phyloP scores from a whole-genome alignment of 805 yeast species.

The Sugiyamaella floridensis region DNA sequence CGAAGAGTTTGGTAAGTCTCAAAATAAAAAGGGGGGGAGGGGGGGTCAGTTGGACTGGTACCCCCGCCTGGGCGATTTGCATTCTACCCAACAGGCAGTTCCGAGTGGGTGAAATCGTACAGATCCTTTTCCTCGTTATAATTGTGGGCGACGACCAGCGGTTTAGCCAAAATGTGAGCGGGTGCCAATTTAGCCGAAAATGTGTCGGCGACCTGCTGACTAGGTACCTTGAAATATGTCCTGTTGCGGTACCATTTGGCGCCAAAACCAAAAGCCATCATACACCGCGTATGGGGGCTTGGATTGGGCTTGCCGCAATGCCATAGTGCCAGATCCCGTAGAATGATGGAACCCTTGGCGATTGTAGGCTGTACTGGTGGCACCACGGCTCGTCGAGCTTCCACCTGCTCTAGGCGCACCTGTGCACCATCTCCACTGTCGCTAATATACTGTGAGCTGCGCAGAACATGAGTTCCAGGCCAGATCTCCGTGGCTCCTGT shows the following conservation, averaged over 20 bases:
- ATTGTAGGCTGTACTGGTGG: slow-evolving; percentile 17
- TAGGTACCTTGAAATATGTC: slow-evolving; percentile 9
- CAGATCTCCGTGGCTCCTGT: slow-evolving; percentile 19
- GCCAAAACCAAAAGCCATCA: slow-evolving; percentile 15
- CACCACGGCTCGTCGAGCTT: slow-evolving; percentile 6
- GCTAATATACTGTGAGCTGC: slow-evolving; percentile 3
- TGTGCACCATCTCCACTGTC: slow-evolving; percentile 2
- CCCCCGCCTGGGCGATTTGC: no score
- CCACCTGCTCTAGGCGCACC: slow-evolving; percentile 10
- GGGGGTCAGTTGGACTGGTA: no score
- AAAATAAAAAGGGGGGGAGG: no score
- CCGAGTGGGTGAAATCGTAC: slow-evolving; percentile 5
- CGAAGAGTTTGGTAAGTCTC: no score
- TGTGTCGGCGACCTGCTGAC: not conserved
- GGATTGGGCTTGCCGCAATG: slow-evolving; percentile 19
- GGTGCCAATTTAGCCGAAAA: slow-evolving; percentile 1
- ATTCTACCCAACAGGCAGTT: not conserved
- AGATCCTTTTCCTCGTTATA: slow-evolving; percentile 5
- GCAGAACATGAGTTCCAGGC: slow-evolving; percentile 18
- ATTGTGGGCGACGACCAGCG: not conserved
- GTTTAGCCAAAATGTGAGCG: not conserved
- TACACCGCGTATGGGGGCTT: slow-evolving; percentile 13
- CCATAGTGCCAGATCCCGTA: slow-evolving; percentile 18
- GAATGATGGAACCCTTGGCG: slow-evolving; percentile 15
- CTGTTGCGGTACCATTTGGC: slow-evolving; percentile 14